Base-by-base conservation (phyloP, 1,284 basidiomycete genomes). In the Leccinum griseonigrum region DNA sequence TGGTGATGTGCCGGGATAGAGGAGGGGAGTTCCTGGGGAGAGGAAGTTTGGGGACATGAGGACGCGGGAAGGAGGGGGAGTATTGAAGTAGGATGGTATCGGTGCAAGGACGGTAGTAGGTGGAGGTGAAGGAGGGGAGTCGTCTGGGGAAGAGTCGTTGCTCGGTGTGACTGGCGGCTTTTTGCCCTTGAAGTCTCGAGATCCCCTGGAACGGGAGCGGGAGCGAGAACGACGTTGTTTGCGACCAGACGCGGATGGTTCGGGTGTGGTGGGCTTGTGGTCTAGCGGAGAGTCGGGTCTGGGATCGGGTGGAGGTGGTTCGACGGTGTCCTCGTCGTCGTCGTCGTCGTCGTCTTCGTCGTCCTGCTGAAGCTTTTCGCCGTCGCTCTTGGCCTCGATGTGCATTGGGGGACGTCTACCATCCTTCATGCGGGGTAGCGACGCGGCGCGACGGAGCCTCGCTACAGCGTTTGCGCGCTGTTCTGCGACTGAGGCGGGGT, bases 381-480 rank as follows among this genome's bases (percentile, higher is more conserved):
- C 88, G 71, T 92, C 90, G 69, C 88, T 90, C 56, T 90, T 83
- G 22, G 85, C 87, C 67, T 91, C 88, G 65, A 84, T 82, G 68
- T 90, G 90, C 89, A 92, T 91, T 53, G 89, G 88, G 1, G 91
- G 91, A 54, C 94, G 81, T 56, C 92, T 79, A 2, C 92, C 93
- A 74, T 94, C 90, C 73, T 93, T 92, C 83, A 91, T 91, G 60
- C 94, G 84, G 40, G 94, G 94, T 31, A 95, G 77, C 22, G 93
- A 95, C 55, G 93, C 92, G 43, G 94, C 93, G 67, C 94, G 86
- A 76, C 92, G 94, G 66, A 96, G 85, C 78, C 88, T 93, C 59
- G 92, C 92, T 63, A 95, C 88, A n/a, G 92, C 91, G 62, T 86
- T 85, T 69, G 92, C 91, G 63, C 94, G 84, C 70, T 89, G 84